Base-by-base conservation (phyloP, 352 stramenopile species). In the Globisporangium radiosum region DNA sequence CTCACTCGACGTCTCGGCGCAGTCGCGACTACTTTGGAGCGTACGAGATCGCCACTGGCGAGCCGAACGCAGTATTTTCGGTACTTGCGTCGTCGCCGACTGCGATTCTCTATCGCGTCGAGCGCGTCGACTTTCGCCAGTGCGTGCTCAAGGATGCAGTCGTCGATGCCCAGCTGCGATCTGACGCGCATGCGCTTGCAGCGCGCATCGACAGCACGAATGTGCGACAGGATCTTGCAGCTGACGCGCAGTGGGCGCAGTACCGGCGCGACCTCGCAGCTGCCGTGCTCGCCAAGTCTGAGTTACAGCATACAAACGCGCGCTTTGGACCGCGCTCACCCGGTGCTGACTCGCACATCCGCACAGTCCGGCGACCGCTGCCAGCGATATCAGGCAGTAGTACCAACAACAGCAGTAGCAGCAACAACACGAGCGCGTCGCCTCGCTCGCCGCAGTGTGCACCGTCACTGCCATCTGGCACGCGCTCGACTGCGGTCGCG, bases 111-210 rank as follows among this genome's bases (percentile, higher is more conserved):
- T 90, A 88, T 54, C 75, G 78, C 9, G 59, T 90, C 7, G 81
- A 90, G 49, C 78, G 81, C n/a, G 68, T 78, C 2, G 81, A 88
- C 47, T 88, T 90, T 43, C 73, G 81, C 9, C 78, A 88, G 54
- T 76, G 72, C 40, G 58, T 84, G 11, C 66, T 89, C 4, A 88
- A 87, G 47, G 81, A 90, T 50, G 0, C 58, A 0, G 51, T 67
- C 36, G 83, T 74, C 0, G 78, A 88, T n/a, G 62, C 77, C 17
- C 51, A 75, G 8, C 57, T 90, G 11, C 65, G 75, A 0, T 57
- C 56, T n/a, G 78, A 88, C 59, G 68, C 72, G 0, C 47, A 71
- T 9, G 64, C 65, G 13, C 63, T 90, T 4, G 61, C 63, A 5
- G 64, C 67, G 10, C 71, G 78, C 7, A 71, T 82, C 17, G 60